Base-by-base conservation (phyloP, 805 yeast species). In the Pichia occidentalis region DNA sequence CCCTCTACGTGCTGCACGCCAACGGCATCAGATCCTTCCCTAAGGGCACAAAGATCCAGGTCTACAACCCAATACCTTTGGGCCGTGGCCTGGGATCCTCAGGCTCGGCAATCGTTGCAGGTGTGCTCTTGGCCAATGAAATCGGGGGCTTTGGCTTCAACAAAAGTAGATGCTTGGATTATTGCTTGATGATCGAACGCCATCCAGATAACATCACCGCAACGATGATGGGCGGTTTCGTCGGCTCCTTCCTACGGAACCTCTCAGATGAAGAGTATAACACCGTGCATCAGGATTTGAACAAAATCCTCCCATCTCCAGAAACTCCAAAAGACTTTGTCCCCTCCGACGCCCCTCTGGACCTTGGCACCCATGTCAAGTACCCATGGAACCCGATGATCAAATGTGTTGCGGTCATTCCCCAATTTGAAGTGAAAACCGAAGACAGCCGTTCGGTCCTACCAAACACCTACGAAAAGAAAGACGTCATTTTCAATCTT, bases 121-220 rank as follows among this genome's bases (percentile, higher is more conserved):
- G 98, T 55, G 95, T 84, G 10, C 68, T 87, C 64, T 68, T 92
- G 30, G 98, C 94, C 33, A 85, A 85, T 56, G 90, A 80, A 47
- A 70, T 88, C 24, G 96, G 92, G 26, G 68, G 75, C 35, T 66
- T 90, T 24, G 76, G 74, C 1, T 75, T 87, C 43, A 64, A 79
- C 34, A 88, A 83, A 61, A 80, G 75, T 51, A 71, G 97, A 51
- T 73, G 92, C 78, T 68, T 92, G 52, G 98, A 92, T 61, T 92
- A 84, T 67, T 86, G 96, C 60, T 71, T 92, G 51, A 85, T 92
- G 92, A 88, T 92, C 49, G 98, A 92, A 67, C 79, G 97, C 59
- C 98, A 92, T 55, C 98, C 98, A 24, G 98, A 92, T 63, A 92
- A 92, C 61, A 88, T 92, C 54, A 86, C 96, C 10, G 98, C 98